phyloP scores from a whole-genome alignment of 352 stramenopile species.

The Globisporangium apiculatum region DNA sequence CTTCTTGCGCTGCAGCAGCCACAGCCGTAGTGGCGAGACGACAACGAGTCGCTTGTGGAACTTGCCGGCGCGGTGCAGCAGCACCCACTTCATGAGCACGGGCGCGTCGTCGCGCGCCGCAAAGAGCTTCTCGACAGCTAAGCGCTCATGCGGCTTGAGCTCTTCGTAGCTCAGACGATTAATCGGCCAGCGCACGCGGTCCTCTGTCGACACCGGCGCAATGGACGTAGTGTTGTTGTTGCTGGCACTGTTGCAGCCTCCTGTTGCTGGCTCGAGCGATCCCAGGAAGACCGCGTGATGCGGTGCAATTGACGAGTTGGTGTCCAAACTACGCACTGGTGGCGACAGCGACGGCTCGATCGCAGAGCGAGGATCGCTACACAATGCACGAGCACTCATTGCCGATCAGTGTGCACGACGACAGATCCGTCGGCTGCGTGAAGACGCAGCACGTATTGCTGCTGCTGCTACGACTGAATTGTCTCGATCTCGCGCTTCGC shows the following conservation, averaged over 20 bases:
- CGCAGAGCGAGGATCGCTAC: no score
- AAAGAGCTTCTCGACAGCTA: conserved; percentile 45
- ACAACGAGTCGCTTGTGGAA: conserved; percentile 52
- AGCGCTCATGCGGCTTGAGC: conserved; percentile 29
- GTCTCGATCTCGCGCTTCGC: no score
- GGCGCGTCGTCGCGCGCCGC: conserved; percentile 33
- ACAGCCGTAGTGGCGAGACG: conserved; percentile 44
- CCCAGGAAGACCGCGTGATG: no score
- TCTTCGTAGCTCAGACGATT: conserved; percentile 66
- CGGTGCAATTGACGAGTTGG: no score
- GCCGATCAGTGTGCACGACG: no score
- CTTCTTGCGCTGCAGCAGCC: conserved; percentile 41
- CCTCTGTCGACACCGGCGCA: not conserved
- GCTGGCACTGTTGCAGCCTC: not conserved
- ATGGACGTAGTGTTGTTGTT: not conserved
- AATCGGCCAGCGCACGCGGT: conserved; percentile 31
- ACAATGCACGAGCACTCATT: no score
- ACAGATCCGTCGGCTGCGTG: no score
- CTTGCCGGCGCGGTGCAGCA: conserved; percentile 24
- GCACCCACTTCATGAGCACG: conserved; percentile 56
- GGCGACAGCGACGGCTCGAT: no score
- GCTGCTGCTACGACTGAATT: no score
- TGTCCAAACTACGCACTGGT: no score
- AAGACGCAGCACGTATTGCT: no score
- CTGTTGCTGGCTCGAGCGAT: not conserved